Percentiles rank a stretch among this genome's conserved stretches.
These are phyloP conservation scores for Gnomoniopsis smithogilvyi DNA, from an alignment of 2,329 filamentous ascomycete species.

Conservation along the genomic window DNA sequence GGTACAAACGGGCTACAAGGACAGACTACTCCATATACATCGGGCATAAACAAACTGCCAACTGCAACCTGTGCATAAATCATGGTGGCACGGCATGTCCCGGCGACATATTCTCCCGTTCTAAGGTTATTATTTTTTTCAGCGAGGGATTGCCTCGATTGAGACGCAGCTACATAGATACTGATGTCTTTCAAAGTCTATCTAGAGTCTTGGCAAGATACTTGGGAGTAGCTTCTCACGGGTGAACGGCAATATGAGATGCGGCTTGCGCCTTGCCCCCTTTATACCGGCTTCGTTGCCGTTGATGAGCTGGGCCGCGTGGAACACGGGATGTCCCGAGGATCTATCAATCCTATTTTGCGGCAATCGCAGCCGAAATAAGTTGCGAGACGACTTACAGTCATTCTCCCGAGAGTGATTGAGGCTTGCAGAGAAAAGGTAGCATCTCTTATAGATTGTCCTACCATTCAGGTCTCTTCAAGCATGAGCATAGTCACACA, in stretches of 20 bases:
- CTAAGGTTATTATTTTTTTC: neutral
- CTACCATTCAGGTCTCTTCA: neutral
- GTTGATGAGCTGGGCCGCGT: neutral
- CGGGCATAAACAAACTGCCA: too few relatives aligned
- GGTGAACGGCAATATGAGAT: neutral
- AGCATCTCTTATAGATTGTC: neutral
- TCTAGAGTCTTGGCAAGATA: neutral
- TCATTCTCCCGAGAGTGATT: neutral
- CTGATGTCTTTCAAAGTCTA: too few relatives aligned
- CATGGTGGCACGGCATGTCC: neutral
- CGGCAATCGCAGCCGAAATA: neutral
- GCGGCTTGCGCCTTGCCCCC: neutral
- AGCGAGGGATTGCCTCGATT: neutral
- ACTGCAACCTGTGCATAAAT: neutral
- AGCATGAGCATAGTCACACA: neutral
- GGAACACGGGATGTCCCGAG: neutral
- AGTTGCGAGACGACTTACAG: too few relatives aligned
- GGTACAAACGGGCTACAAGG: neutral
- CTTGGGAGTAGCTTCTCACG: neutral
- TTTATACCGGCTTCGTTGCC: slow-evolving; percentile 5
- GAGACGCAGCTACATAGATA: neutral
- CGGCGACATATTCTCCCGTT: too few relatives aligned
- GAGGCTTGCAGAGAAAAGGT: neutral
- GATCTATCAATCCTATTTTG: neutral
- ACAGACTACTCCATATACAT: neutral